phyloP scores from a whole-genome alignment of 495 filamentous ascomycete species.

The Talaromyces nanjingensis region DNA sequence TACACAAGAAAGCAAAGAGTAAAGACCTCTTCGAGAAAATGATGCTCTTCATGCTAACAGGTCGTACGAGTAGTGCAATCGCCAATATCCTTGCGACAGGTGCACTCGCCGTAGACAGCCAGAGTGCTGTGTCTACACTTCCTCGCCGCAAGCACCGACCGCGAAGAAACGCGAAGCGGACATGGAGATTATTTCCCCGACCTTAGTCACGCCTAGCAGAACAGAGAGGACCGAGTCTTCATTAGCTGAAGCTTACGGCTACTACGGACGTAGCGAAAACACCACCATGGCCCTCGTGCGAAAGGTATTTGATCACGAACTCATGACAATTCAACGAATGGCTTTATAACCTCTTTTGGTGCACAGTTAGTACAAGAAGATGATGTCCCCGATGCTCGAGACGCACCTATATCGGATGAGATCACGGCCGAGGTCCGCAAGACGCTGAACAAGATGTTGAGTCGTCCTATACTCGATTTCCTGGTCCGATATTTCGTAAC shows the following conservation, averaged over 20 bases:
- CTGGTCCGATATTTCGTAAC: conserved; percentile 5
- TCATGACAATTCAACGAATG: background rate
- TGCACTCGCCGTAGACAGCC: background rate
- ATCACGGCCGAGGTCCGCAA: background rate
- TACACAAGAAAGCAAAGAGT: conserved; percentile 2
- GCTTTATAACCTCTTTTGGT: background rate
- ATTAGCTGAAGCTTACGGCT: background rate
- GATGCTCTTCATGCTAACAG: background rate
- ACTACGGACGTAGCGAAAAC: background rate
- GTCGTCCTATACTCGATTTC: background rate
- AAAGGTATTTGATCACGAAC: background rate
- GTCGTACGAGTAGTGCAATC: background rate
- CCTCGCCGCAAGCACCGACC: background rate
- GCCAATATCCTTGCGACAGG: conserved; percentile 1
- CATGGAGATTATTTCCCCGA: background rate
- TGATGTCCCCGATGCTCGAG: background rate
- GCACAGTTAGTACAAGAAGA: background rate
- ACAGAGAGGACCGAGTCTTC: background rate
- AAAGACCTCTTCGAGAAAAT: background rate
- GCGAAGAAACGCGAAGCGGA: background rate
- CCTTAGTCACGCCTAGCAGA: background rate
- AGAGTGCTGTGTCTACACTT: background rate
- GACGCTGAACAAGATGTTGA: conserved; percentile 1
- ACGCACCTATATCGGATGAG: background rate
- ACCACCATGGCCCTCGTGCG: background rate